Conservation (phyloP, 192 early-diverging fungal species). For the Coemansia sp. region DNA sequence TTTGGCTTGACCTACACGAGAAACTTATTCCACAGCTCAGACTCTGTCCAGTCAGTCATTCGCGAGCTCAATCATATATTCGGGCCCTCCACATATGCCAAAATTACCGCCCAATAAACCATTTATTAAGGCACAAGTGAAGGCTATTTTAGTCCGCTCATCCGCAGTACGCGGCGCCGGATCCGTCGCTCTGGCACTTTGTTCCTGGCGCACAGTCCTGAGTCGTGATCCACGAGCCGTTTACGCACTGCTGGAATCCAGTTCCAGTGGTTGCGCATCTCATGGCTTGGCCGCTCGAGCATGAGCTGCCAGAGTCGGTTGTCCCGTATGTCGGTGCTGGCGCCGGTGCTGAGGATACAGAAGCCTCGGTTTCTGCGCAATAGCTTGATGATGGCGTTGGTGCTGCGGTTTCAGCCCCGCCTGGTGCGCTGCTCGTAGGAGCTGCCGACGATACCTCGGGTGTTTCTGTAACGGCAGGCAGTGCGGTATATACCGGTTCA, state of each 20-base stretch:
- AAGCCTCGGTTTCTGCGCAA: neutral
- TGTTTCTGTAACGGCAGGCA: no score
- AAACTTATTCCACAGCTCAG: conserved; percentile 75
- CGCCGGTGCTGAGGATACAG: neutral
- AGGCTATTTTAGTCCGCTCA: neutral
- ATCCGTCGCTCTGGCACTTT: neutral
- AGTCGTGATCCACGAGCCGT: neutral
- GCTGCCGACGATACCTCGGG: no score
- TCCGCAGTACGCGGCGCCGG: no score
- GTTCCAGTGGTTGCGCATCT: neutral
- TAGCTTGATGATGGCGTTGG: neutral
- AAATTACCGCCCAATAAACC: no score
- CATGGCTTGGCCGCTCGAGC: neutral
- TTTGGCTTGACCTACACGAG: conserved; percentile 72
- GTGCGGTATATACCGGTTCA: no score
- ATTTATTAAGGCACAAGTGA: no score
- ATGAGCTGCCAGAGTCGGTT: neutral
- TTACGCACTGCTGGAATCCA: neutral
- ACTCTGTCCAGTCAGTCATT: conserved; percentile 57
- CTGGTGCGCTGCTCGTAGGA: no score
- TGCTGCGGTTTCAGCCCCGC: no score
- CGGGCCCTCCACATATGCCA: conserved; percentile 2
- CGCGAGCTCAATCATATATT: conserved; percentile 65
- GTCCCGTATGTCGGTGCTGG: neutral
- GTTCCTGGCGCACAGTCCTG: conserved; percentile 6